Evolutionary conservation across 805 yeast species (phyloP), one percentile per base, ranked within the genome.

Genomic region (Starmerella vaccinii): DNA sequence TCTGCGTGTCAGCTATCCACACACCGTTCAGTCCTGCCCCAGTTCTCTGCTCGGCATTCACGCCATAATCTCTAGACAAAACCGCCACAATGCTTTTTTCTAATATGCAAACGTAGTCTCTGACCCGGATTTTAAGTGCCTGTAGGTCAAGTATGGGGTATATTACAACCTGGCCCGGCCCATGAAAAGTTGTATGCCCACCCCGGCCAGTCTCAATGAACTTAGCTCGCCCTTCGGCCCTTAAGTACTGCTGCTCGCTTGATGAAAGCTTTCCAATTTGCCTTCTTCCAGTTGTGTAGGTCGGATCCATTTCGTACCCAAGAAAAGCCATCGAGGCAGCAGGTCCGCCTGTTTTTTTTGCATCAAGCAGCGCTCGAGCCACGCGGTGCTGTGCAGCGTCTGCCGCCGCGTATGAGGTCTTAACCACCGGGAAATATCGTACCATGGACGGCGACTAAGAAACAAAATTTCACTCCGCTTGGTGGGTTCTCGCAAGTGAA

Each of bases 121-220:
- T 73, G 1, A 83, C 78, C 0, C 81, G 71, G 43, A 84, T 67
- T 46, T 71, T 61, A 59, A 84, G 83, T 29, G 76, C 73, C 55
- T 75, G 73, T 49, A 92, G 69, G 64, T 92, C 89, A 27, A 84
- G 49, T 1, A 92, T 74, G 10, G 92, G 81, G 62, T 90, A 92
- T 5, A 86, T 78, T 2, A 89, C 95, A 34, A 87, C 63, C 66
- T 92, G 99, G 0, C 98, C 98, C 1, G 92, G 84, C 0, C 97
- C 97, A 68, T 92, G 99, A 72, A 85, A 92, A 0, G 98, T 92
- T 1, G 92, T 78, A 63, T 92, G 95, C 0, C 99, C 99, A 15
- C 99, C 99, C 54, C 99, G 71, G 49, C 79, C 79, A 0, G 92
- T 76, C 59, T 85, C 90, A n/a, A 81, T 75, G 61, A 78, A 84